A percentile compares a stretch with the other conserved stretches of the same genome.
Conservation (phyloP, 2,329 filamentous ascomycete species). For the Arthroderma sp. region DNA sequence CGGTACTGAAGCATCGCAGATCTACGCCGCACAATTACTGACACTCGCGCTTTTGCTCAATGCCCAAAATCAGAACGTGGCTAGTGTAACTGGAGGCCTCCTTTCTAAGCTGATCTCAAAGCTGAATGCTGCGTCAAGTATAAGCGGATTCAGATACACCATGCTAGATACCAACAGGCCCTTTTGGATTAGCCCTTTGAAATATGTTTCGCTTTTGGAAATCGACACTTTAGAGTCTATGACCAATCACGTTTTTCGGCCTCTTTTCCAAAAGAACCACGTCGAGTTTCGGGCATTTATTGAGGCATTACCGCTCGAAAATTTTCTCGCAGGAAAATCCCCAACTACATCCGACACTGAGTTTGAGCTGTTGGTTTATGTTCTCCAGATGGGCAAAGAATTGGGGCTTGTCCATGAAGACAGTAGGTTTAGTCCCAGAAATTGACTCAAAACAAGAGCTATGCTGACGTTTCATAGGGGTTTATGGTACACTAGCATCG, state of each 20-base stretch:
- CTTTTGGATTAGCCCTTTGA: conserved; percentile 26
- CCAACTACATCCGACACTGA: conserved; percentile 38
- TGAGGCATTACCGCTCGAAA: conserved; percentile 41
- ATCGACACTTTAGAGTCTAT: conserved; percentile 23
- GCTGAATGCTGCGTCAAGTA: conserved; percentile 5
- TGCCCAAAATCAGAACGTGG: conserved; percentile 9
- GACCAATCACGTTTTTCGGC: conserved; percentile 24
- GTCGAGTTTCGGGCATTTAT: conserved; percentile 37
- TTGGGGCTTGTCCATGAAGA: conserved; percentile 56
- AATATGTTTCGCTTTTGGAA: conserved; percentile 24
- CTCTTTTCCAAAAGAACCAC: conserved; percentile 22
- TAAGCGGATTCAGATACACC: conserved; percentile 3
- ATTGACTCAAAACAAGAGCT: background rate
- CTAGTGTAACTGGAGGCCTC: conserved; percentile 8
- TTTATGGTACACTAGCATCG: background rate
- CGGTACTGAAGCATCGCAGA: conserved; percentile 9
- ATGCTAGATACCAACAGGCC: conserved; percentile 9
- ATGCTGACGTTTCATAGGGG: no score
- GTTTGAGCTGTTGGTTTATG: conserved; percentile 49
- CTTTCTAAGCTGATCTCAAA: conserved; percentile 10
- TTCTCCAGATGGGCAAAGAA: conserved; percentile 60
- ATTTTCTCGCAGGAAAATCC: conserved; percentile 34
- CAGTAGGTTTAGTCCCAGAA: conserved; percentile 25
- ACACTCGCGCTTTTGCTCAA: conserved; percentile 9
- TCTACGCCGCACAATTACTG: conserved; percentile 15